Evolutionary conservation across 202 grass and related monocot genomes (phyloP).

Genomic region (Setaria viridis): DNA sequence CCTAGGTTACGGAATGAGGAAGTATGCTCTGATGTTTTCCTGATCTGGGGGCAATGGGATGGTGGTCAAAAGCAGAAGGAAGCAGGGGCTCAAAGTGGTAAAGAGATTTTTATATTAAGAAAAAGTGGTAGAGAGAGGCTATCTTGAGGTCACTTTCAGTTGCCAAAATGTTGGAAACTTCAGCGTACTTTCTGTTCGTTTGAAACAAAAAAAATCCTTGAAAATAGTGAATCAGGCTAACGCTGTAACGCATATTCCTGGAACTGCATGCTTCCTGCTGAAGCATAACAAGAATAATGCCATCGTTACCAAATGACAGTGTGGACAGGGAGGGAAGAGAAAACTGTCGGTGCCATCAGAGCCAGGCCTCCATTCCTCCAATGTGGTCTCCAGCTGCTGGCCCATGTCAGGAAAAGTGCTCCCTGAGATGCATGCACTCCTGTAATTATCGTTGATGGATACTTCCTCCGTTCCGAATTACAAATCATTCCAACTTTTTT

Average conservation of each 20-base stretch:
- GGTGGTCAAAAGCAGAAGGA: not conserved
- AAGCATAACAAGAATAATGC: not conserved
- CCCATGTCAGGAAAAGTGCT: conserved; percentile 8
- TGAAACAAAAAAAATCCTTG: not conserved
- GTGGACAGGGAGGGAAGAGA: not conserved
- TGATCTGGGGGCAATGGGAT: not conserved
- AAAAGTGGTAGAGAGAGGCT: not conserved
- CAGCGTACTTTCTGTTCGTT: not conserved
- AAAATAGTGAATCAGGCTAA: not conserved
- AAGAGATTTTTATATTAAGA: not conserved
- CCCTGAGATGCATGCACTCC: conserved; percentile 6
- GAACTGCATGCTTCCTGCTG: not conserved
- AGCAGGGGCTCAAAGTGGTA: not conserved
- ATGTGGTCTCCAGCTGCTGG: conserved; percentile 28
- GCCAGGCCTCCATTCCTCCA: not conserved
- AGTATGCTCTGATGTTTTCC: not conserved
- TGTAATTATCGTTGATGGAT: conserved; percentile 13
- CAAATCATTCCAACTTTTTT: too few species aligned
- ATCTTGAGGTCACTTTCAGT: not conserved
- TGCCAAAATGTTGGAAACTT: not conserved
- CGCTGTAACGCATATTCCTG: not conserved
- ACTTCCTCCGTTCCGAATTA: not conserved
- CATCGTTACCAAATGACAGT: conserved; percentile 5
- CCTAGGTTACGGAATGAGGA: not conserved
- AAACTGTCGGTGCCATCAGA: conserved; percentile 51